Conservation (phyloP, 2,329 filamentous ascomycete genomes). For the Diplodia mutila region DNA sequence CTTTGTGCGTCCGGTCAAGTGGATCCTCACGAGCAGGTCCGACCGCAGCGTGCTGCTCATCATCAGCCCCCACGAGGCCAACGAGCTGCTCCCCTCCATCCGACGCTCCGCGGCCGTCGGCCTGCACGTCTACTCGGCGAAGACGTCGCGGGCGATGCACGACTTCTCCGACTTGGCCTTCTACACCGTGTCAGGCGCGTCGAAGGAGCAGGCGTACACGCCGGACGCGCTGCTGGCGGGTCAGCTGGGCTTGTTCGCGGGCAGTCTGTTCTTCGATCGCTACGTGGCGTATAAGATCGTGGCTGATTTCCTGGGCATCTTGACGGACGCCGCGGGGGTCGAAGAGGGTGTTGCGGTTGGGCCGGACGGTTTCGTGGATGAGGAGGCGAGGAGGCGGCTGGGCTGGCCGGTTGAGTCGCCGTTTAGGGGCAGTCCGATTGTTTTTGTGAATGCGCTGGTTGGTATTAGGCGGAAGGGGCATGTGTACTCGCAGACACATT, state of each 20-base stretch:
- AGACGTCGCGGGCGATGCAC: background rate
- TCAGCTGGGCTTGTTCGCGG: background rate
- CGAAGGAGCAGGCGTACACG: background rate
- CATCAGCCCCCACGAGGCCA: slow-evolving; percentile 65
- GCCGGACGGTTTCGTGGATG: background rate
- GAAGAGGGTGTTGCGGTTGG: background rate
- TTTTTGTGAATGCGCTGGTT: background rate
- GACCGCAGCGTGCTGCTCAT: slow-evolving; percentile 48
- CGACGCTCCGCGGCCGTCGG: slow-evolving; percentile 38
- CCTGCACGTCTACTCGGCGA: slow-evolving; percentile 56
- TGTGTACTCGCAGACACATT: background rate
- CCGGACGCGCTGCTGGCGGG: background rate
- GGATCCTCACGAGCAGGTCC: slow-evolving; percentile 46
- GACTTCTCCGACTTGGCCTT: background rate
- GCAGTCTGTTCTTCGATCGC: background rate
- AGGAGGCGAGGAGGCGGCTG: background rate
- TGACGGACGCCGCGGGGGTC: background rate
- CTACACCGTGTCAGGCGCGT: background rate
- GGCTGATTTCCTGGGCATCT: background rate
- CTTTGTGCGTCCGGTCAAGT: slow-evolving; percentile 55
- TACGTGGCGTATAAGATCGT: background rate
- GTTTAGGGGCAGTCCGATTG: background rate
- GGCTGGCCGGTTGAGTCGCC: background rate
- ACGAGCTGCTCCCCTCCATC: slow-evolving; percentile 53
- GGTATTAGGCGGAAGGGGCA: slow-evolving; percentile 9